These are phyloP conservation scores for Aegilops tauschii DNA, from an alignment of 176 grass and related monocot species.

Conservation along the genomic window DNA sequence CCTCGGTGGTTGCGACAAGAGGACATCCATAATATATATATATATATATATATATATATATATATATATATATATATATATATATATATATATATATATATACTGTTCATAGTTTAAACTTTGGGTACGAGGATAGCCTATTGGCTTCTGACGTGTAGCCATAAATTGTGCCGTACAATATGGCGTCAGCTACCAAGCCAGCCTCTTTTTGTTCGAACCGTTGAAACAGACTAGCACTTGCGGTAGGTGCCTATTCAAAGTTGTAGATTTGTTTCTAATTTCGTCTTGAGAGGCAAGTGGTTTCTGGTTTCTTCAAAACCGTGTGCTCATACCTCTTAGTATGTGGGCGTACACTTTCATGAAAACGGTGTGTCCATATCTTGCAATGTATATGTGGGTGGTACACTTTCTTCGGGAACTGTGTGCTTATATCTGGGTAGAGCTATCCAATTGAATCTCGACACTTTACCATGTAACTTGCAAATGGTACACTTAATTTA, in stretches of 20 bases:
- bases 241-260: background rate
- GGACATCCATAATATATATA: background rate
- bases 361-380: too few relatives aligned
- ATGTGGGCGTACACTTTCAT: too few relatives aligned
- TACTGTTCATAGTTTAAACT: background rate
- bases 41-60: background rate
- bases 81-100: background rate
- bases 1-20: background rate
- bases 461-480: too few relatives aligned
- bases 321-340: too few relatives aligned
- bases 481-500: too few relatives aligned
- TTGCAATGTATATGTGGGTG: too few relatives aligned
- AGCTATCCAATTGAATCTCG: too few relatives aligned
- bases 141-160: background rate
- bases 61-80: too few relatives aligned
- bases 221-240: background rate
- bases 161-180: background rate
- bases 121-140: background rate
- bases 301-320: too few relatives aligned
- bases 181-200: background rate
- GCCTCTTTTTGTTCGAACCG: background rate
- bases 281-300: too few relatives aligned
- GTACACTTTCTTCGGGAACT: too few relatives aligned
- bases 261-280: background rate
- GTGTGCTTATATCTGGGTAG: too few relatives aligned